A percentile compares a stretch with the other conserved stretches of the same genome.
phyloP scores from a whole-genome alignment of 352 stramenopile species.

The Pythium coloratum region DNA sequence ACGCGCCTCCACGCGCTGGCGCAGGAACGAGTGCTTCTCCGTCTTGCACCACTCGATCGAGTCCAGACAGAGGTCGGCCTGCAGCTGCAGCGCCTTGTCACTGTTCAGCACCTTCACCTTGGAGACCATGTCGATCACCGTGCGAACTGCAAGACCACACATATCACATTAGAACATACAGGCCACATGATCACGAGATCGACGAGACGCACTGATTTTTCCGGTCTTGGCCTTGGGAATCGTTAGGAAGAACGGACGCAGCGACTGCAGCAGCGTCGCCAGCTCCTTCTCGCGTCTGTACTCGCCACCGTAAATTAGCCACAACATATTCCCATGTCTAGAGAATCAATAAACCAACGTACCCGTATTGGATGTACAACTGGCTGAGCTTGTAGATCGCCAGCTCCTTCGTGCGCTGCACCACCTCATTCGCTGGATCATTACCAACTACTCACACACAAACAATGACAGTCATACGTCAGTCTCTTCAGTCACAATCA shows the following conservation, averaged over 20 bases:
- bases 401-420: constrained; percentile 94
- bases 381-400: constrained; percentile 95
- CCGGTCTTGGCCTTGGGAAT: constrained; percentile 98
- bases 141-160: constrained; percentile 78
- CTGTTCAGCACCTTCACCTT: constrained; percentile 87
- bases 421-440: constrained; percentile 64
- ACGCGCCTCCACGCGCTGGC: constrained; percentile 96
- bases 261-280: constrained; percentile 79
- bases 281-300: constrained; percentile 80
- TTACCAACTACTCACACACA: constrained; percentile 37
- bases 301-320: background rate
- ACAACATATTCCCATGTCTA: background rate
- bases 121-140: constrained; percentile 97
- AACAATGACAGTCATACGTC: background rate
- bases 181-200: background rate
- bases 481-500: background rate
- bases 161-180: constrained; percentile 6
- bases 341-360: constrained; percentile 15
- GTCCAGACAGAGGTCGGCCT: constrained; percentile 93
- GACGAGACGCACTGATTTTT: constrained; percentile 89
- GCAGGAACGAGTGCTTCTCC: constrained; percentile 97
- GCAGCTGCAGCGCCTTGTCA: constrained; percentile 93
- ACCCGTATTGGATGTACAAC: constrained; percentile 88
- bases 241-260: constrained; percentile 93
- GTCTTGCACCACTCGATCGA: constrained; percentile 94